Percentiles rank a stretch among this genome's conserved stretches.
Conservation (phyloP, 495 filamentous ascomycete species). For the Pseudotulostoma volvatum region DNA sequence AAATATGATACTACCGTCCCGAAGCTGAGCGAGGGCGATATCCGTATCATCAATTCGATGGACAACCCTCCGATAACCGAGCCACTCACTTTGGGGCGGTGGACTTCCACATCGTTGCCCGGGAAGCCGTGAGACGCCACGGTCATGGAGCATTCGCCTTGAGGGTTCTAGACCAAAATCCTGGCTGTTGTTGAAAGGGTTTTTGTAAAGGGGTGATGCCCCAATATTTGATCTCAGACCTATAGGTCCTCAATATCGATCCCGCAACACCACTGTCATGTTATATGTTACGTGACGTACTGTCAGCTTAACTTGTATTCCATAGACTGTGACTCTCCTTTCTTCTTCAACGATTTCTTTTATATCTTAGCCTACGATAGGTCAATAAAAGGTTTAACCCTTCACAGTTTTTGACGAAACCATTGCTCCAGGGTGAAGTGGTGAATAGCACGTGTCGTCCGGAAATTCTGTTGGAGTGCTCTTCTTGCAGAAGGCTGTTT, state of each 20-base stretch:
- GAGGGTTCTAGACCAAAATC: constrained; percentile 3
- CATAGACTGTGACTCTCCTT: too few species aligned
- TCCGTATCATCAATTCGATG: constrained; percentile 4
- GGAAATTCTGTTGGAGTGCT: not conserved
- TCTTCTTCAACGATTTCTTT: too few species aligned
- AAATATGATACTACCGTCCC: constrained; percentile 2
- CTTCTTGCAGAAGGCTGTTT: not conserved
- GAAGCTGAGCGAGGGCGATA: constrained; percentile 4
- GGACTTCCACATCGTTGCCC: constrained; percentile 2
- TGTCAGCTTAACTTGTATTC: too few species aligned
- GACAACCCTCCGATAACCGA: constrained; percentile 2
- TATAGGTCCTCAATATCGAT: too few species aligned
- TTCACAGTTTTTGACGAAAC: not conserved
- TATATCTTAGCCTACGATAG: too few species aligned
- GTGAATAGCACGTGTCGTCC: not conserved
- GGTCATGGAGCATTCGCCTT: constrained; percentile 2
- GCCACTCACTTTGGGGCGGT: not conserved
- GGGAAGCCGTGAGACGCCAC: constrained; percentile 3
- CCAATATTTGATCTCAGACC: too few species aligned
- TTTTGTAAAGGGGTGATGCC: too few species aligned
- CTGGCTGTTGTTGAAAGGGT: constrained; percentile 2
- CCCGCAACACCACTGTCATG: too few species aligned
- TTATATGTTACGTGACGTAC: too few species aligned
- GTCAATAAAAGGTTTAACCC: too few species aligned
- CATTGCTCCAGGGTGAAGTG: not conserved